These are phyloP conservation scores for Leptographium radiaticola DNA, from an alignment of 2,329 filamentous ascomycete species.

Conservation along the genomic window DNA sequence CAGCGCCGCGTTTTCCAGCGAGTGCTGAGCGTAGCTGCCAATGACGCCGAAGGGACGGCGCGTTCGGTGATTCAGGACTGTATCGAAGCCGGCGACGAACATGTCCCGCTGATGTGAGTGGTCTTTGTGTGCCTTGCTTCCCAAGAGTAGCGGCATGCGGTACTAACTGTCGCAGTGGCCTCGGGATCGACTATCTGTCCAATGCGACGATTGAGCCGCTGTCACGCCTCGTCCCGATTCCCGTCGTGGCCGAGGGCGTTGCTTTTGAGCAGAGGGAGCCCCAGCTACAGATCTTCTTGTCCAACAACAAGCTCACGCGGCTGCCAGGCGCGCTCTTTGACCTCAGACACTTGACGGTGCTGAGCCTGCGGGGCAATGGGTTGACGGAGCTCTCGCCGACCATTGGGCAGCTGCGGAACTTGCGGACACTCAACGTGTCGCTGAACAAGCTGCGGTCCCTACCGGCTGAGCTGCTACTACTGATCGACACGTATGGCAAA, in stretches of 20 bases:
- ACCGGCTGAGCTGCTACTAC: constrained; percentile 47
- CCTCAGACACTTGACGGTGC: constrained; percentile 46
- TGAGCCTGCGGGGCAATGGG: constrained; percentile 53
- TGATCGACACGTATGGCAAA: constrained; percentile 26
- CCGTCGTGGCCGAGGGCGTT: constrained; percentile 39
- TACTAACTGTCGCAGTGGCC: constrained; percentile 17
- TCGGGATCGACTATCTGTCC: constrained; percentile 39
- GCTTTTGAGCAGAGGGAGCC: constrained; percentile 47
- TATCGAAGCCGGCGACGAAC: constrained; percentile 45
- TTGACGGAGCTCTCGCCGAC: constrained; percentile 47
- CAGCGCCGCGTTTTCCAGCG: constrained; percentile 15
- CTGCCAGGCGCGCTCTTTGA: constrained; percentile 50
- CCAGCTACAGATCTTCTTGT: constrained; percentile 46
- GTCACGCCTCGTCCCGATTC: constrained; percentile 39
- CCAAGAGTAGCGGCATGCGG: not conserved
- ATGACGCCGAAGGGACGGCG: constrained; percentile 31
- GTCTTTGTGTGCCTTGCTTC: not conserved
- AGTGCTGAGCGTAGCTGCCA: constrained; percentile 13
- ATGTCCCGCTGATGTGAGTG: constrained; percentile 24
- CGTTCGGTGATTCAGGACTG: constrained; percentile 34
- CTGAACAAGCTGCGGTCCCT: constrained; percentile 49
- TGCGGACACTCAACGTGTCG: constrained; percentile 51
- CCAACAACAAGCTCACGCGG: constrained; percentile 40
- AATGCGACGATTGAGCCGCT: constrained; percentile 45
- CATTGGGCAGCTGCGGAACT: constrained; percentile 42